These are phyloP conservation scores for Hymenoscyphus occultus DNA, from an alignment of 2,329 filamentous ascomycete genomes.

Conservation along the genomic window DNA sequence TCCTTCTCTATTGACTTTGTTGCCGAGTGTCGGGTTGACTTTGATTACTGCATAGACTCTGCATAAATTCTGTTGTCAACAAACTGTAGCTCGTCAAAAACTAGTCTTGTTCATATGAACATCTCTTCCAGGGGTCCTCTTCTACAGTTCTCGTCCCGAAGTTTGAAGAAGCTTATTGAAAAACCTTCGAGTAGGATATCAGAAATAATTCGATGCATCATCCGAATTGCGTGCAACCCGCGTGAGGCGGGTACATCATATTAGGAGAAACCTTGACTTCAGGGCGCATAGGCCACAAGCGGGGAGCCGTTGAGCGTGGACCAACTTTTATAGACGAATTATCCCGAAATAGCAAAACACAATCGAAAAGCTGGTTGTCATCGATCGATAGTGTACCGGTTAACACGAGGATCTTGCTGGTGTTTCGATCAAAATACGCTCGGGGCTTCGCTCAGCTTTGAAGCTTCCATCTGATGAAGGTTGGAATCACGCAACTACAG, in stretches of 20 bases:
- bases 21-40: too few relatives aligned
- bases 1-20: too few relatives aligned
- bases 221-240: not conserved
- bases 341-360: too few relatives aligned
- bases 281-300: not conserved
- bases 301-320: not conserved
- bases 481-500: not conserved
- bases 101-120: too few relatives aligned
- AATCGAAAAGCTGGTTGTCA: too few relatives aligned
- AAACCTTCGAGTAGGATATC: not conserved
- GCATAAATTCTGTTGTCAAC: too few relatives aligned
- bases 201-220: not conserved
- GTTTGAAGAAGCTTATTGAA: not conserved
- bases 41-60: too few relatives aligned
- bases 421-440: not conserved
- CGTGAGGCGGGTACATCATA: not conserved
- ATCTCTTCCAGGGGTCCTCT: too few relatives aligned
- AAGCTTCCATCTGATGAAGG: not conserved
- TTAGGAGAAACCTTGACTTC: not conserved
- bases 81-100: too few relatives aligned
- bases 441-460: not conserved
- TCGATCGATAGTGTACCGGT: not conserved
- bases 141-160: not conserved
- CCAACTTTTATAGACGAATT: too few relatives aligned
- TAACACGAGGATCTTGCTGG: not conserved